Base-by-base conservation (phyloP, 1,139 yeast species). In the Yamadazyma atlantica region DNA sequence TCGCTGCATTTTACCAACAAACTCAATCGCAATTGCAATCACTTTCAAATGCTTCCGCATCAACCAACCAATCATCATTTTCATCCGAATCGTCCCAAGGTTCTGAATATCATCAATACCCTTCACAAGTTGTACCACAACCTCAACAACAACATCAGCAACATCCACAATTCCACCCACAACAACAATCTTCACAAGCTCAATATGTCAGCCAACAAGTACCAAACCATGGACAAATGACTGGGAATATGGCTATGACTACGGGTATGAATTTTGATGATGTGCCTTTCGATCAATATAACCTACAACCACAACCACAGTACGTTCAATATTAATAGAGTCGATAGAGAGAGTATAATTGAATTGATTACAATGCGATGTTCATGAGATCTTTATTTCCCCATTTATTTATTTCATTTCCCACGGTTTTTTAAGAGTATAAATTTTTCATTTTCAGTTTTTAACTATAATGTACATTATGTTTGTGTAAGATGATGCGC, bases 271-370 rank as follows among this genome's bases (percentile, higher is more conserved):
- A 32, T 25, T 38, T 31, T 13, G 47, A 44, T 25, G 43, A 42
- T 21, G 39, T 41, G 13, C 43, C 40, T 29, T 33, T 39, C 21
- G 45, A 47, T 31, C 45, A 39, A 9, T 41, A 34, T 25, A 35
- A 41, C 34, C 38, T 40, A 29, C 48, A 48, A 32, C 46, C 42
- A 15, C 54, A 46, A 28, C 36, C 36, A 16, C 41, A 36, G n/a
- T 47, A 42, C 37, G 49, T 48, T 30, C 50, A 45, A 37, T 42
- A 39, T 45, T 44, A 45, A 28, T 43, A 44, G 26, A 23, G 26
- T 23, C 12, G 26, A 23, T 23, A 23, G 26, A 23, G 26, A 23
- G 12, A 7, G 22, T 19, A 9, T 9, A 19, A 19, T 19, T 9
- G 22, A 7, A 9, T 7, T 19, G 22, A 19, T 19, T 19, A 9